Evolutionary conservation across 768 basidiomycete species (phyloP).

Genomic region (Boletus speciosus): DNA sequence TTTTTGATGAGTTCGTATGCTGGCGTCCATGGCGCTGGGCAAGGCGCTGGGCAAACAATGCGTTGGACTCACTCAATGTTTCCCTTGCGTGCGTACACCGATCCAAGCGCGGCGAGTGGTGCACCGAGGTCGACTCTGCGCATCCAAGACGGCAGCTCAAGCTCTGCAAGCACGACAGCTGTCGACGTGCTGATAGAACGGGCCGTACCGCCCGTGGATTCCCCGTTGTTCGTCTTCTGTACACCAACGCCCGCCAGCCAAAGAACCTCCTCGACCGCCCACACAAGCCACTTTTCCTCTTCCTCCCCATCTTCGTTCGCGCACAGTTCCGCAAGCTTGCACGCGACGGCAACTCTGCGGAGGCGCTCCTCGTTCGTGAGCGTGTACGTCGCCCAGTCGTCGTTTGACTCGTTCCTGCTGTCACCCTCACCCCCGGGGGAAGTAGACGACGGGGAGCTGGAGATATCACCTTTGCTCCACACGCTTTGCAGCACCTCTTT

Average conservation of each 20-base stretch:
- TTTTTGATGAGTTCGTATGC: conserved; percentile 20
- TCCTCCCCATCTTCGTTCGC: conserved; percentile 30
- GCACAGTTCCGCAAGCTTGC: conserved; percentile 43
- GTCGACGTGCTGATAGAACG: not conserved
- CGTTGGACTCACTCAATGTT: conserved; percentile 38
- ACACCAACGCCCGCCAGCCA: conserved; percentile 17
- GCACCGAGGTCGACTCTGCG: conserved; percentile 58
- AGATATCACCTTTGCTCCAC: conserved; percentile 18
- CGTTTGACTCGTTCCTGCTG: not conserved
- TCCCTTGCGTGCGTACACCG: conserved; percentile 54
- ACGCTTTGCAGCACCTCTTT: conserved; percentile 22
- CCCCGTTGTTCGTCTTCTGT: not conserved
- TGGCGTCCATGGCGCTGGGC: not conserved
- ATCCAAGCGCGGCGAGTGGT: conserved; percentile 64
- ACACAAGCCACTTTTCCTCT: conserved; percentile 44
- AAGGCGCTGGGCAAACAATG: not conserved
- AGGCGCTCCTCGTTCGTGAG: conserved; percentile 38
- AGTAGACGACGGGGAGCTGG: not conserved
- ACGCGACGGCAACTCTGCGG: conserved; percentile 43
- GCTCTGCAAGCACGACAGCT: conserved; percentile 42
- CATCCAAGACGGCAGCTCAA: conserved; percentile 61
- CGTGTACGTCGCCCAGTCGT: conserved; percentile 22
- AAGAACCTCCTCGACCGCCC: conserved; percentile 44
- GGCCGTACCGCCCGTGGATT: not conserved
- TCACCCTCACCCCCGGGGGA: not conserved